Conservation (phyloP, 1,139 yeast species). For the Suhomyces bolitotheri region DNA sequence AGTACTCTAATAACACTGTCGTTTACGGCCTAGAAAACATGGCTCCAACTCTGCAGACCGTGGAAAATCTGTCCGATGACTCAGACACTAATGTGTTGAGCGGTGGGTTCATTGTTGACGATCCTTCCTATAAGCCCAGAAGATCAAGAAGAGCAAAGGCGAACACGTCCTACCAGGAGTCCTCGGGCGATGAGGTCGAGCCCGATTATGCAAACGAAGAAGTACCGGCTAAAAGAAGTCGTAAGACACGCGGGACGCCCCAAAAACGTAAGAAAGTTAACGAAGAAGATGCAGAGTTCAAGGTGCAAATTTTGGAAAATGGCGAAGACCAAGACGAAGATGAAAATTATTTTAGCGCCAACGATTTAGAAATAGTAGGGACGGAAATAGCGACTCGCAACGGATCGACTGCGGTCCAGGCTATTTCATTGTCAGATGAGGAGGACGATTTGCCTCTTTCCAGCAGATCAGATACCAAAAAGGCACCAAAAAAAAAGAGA, state of each 20-base stretch:
- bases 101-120: constrained; percentile 48
- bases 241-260: constrained; percentile 20
- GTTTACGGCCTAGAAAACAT: no score
- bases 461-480: constrained; percentile 16
- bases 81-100: constrained; percentile 15
- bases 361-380: constrained; percentile 18
- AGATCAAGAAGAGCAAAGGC: constrained; percentile 21
- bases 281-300: constrained; percentile 25
- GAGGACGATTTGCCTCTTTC: constrained; percentile 30
- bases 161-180: constrained; percentile 24
- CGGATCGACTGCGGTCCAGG: constrained; percentile 24
- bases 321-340: constrained; percentile 32
- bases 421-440: constrained; percentile 28
- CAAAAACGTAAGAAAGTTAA: constrained; percentile 16
- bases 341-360: constrained; percentile 10
- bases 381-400: constrained; percentile 14
- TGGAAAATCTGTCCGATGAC: constrained; percentile 6
- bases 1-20: no score
- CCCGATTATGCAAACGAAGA: constrained; percentile 19
- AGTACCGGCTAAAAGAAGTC: constrained; percentile 17
- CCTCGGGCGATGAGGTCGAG: constrained; percentile 20
- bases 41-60: constrained; percentile 9
- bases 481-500: constrained; percentile 17
- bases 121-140: constrained; percentile 25
- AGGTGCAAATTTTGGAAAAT: constrained; percentile 17